These are phyloP conservation scores for Solanum chacoense DNA, from an alignment of 305 asterid species.

Conservation along the genomic window DNA sequence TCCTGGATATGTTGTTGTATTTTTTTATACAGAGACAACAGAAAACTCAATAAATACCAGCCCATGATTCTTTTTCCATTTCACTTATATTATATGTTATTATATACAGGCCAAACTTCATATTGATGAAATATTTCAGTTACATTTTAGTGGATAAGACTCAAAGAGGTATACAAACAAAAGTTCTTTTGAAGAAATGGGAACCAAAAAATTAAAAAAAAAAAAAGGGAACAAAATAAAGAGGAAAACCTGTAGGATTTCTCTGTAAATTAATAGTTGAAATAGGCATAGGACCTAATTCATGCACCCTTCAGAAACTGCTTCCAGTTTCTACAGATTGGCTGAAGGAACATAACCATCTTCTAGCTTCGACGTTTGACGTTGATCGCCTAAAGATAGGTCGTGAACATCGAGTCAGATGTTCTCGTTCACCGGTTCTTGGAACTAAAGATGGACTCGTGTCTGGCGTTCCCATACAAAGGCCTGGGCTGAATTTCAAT, in stretches of 20 bases:
- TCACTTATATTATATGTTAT: not conserved
- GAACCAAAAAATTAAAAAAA: not conserved
- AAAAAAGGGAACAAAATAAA: not conserved
- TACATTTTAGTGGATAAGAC: not conserved
- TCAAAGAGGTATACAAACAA: not conserved
- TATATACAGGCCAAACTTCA: constrained; percentile 1
- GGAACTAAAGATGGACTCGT: constrained; percentile 51
- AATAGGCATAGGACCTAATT: not conserved
- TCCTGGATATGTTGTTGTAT: not conserved
- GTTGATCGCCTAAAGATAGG: constrained; percentile 45
- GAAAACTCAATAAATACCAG: not conserved
- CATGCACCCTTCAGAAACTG: constrained; percentile 24
- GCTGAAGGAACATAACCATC: constrained; percentile 68
- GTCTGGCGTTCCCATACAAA: constrained; percentile 62
- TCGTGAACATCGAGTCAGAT: constrained; percentile 42
- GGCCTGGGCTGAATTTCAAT: constrained; percentile 34
- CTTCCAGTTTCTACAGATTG: constrained; percentile 44
- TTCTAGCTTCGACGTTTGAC: constrained; percentile 46
- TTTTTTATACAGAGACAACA: not conserved
- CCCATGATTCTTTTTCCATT: not conserved
- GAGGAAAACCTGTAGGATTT: not conserved
- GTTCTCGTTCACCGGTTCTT: constrained; percentile 19
- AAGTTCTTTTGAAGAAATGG: not conserved
- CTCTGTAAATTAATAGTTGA: not conserved
- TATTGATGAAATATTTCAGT: not conserved